A percentile compares a stretch with the other conserved stretches of the same genome.
Conservation (phyloP, 2,329 filamentous ascomycete species). For the Colletotrichum lentis region DNA sequence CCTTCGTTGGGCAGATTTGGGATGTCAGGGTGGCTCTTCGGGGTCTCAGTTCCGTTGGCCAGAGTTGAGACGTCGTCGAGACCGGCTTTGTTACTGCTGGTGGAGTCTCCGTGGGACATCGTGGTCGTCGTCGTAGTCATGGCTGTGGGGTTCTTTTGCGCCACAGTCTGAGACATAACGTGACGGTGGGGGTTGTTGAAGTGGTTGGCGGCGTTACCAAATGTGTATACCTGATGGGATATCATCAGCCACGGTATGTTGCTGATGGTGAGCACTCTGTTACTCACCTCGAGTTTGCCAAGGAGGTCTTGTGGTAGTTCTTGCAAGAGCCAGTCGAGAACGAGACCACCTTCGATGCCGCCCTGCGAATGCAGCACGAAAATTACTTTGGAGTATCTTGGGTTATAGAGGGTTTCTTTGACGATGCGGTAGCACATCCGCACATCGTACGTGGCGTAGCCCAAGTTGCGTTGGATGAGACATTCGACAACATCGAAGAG, state of each 20-base stretch:
- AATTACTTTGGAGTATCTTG: slow-evolving; percentile 72
- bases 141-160: slow-evolving; percentile 50
- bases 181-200: slow-evolving; percentile 73
- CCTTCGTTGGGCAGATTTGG: slow-evolving; percentile 40
- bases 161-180: slow-evolving; percentile 49
- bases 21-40: neutral
- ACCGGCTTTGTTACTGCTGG: slow-evolving; percentile 1
- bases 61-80: neutral
- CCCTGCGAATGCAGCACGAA: slow-evolving; percentile 82
- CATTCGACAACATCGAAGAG: slow-evolving; percentile 82
- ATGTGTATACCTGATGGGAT: slow-evolving; percentile 67
- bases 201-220: slow-evolving; percentile 81
- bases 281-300: slow-evolving; percentile 67
- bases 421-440: slow-evolving; percentile 69
- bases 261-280: too few species aligned
- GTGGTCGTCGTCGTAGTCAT: slow-evolving; percentile 36
- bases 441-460: slow-evolving; percentile 75
- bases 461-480: slow-evolving; percentile 77
- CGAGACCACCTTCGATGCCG: slow-evolving; percentile 75
- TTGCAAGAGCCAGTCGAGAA: slow-evolving; percentile 79
- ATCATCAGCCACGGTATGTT: neutral
- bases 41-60: neutral
- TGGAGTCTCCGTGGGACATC: slow-evolving; percentile 11
- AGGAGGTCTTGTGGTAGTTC: slow-evolving; percentile 73
- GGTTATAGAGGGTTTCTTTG: slow-evolving; percentile 70